These are phyloP conservation scores for Fonsecaea monophora DNA, from an alignment of 2,329 filamentous ascomycete species.

Conservation along the genomic window DNA sequence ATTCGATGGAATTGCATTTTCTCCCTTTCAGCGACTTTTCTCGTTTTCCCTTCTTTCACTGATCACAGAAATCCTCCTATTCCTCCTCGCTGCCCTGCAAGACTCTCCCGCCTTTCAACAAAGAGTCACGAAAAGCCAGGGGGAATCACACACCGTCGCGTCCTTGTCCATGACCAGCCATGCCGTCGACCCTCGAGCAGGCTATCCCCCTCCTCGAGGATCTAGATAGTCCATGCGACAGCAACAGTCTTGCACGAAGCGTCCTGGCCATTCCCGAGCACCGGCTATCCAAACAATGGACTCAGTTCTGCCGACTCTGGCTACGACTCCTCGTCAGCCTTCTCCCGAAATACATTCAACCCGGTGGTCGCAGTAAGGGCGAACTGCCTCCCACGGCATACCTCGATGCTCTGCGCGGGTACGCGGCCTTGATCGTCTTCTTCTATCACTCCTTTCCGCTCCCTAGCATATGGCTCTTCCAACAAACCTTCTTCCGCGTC, in stretches of 20 bases:
- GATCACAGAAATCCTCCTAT: background rate
- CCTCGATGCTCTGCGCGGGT: conserved; percentile 52
- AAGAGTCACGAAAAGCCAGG: background rate
- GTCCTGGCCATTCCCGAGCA: background rate
- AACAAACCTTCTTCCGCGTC: conserved; percentile 50
- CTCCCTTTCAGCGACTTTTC: background rate
- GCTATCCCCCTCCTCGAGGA: background rate
- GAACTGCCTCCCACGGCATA: conserved; percentile 30
- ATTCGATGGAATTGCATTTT: background rate
- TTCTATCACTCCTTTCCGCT: conserved; percentile 53
- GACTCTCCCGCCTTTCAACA: background rate
- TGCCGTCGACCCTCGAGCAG: background rate
- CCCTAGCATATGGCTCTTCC: conserved; percentile 13
- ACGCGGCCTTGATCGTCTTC: conserved; percentile 54
- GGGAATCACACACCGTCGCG: background rate
- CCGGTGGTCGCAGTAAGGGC: background rate
- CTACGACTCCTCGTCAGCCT: background rate
- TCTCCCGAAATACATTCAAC: conserved; percentile 12
- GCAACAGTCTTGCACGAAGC: background rate
- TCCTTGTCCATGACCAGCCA: background rate
- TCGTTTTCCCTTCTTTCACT: background rate
- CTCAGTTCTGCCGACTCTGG: background rate
- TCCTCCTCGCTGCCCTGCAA: no score
- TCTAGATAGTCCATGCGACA: background rate
- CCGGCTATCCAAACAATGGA: background rate